Percentiles rank a stretch among this genome's conserved stretches.
Conservation (phyloP, 129 eudicot genomes). For the Chrysanthemum lavandulifolium region DNA sequence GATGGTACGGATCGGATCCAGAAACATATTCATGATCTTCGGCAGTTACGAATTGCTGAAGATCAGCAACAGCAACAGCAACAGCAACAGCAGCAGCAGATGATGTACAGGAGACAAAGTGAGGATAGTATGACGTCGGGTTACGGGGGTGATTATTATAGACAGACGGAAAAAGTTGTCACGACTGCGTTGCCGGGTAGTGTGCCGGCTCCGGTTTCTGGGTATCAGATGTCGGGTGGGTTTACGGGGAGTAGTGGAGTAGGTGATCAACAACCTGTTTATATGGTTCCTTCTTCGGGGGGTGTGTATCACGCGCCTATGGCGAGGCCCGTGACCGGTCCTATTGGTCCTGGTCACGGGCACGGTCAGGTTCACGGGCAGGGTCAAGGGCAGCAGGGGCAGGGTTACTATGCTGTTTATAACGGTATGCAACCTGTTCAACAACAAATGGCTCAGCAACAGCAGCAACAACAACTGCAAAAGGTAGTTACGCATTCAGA, state of each 20-base stretch:
- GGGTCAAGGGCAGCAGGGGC: constrained; percentile 38
- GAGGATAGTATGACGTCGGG: constrained; percentile 52
- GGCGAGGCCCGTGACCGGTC: constrained; percentile 58
- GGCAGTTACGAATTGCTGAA: constrained; percentile 58
- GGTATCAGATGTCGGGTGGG: constrained; percentile 63
- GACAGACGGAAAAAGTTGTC: constrained; percentile 42
- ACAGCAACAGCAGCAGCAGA: constrained; percentile 1
- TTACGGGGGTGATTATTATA: constrained; percentile 52
- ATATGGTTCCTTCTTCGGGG: constrained; percentile 60
- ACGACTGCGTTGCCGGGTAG: constrained; percentile 38
- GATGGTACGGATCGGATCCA: constrained; percentile 66
- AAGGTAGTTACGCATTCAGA: constrained; percentile 47
- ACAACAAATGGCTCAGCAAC: constrained; percentile 37
- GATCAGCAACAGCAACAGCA: constrained; percentile 42
- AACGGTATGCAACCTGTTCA: constrained; percentile 39
- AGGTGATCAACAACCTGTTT: constrained; percentile 60
- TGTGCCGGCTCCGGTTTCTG: constrained; percentile 36
- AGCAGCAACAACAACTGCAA: constrained; percentile 10
- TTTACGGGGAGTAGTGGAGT: constrained; percentile 27
- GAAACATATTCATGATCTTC: constrained; percentile 71
- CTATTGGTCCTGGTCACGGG: constrained; percentile 26
- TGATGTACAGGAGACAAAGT: constrained; percentile 44
- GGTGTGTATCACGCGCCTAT: constrained; percentile 64
- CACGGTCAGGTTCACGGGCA: constrained; percentile 30
- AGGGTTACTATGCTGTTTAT: constrained; percentile 74